phyloP scores from a whole-genome alignment of 2,329 filamentous ascomycete genomes.

The Polytolypa hystricis region DNA sequence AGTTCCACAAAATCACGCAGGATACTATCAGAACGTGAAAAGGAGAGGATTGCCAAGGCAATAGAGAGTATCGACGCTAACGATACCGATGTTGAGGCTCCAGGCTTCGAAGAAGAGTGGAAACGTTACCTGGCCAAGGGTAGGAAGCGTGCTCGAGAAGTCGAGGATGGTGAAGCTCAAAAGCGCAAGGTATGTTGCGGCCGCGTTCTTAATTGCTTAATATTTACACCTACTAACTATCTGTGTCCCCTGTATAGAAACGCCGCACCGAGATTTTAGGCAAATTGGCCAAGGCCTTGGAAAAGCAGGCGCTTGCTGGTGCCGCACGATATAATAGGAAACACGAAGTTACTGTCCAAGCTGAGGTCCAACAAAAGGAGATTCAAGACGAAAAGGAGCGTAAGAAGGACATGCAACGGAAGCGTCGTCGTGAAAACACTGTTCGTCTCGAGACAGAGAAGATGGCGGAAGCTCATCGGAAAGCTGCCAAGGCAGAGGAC shows the following conservation, averaged over 20 bases:
- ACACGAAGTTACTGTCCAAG: slow-evolving; percentile 69
- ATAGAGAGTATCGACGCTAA: slow-evolving; percentile 49
- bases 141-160: slow-evolving; percentile 58
- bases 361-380: slow-evolving; percentile 81
- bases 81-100: slow-evolving; percentile 47
- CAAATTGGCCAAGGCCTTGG: slow-evolving; percentile 48
- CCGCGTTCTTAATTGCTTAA: neutral
- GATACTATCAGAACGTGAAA: slow-evolving; percentile 48
- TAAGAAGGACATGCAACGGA: slow-evolving; percentile 99
- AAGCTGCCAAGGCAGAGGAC: slow-evolving; percentile 67
- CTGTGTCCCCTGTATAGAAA: slow-evolving; percentile 41
- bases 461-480: slow-evolving; percentile 66
- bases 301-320: slow-evolving; percentile 57
- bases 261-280: slow-evolving; percentile 46
- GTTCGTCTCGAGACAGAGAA: slow-evolving; percentile 80
- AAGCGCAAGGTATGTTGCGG: slow-evolving; percentile 52
- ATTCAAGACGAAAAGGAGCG: slow-evolving; percentile 93
- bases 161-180: slow-evolving; percentile 50
- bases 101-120: slow-evolving; percentile 41
- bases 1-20: slow-evolving; percentile 42
- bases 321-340: slow-evolving; percentile 65
- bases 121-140: slow-evolving; percentile 43
- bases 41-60: slow-evolving; percentile 57
- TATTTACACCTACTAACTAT: slow-evolving; percentile 5
- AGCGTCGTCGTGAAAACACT: slow-evolving; percentile 87